Evolutionary conservation across 352 stramenopile genomes (phyloP), one percentile per base, ranked within the genome.

Genomic region (Saprolegnia parasitica): DNA sequence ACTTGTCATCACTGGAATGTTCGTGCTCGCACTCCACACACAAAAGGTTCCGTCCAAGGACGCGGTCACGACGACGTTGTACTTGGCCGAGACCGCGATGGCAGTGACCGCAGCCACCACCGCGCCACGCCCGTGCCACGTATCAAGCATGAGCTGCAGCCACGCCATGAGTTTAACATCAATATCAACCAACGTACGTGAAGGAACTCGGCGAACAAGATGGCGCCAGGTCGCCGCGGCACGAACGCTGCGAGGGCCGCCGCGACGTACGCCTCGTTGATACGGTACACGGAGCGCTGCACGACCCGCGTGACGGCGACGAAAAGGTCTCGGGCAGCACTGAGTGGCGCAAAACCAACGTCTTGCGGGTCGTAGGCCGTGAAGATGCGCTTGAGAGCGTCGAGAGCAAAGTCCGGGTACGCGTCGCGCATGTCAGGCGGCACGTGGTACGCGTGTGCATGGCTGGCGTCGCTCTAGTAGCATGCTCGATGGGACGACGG

Each of bases 381-480:
- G 29, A 70, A 70, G 63, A 70, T 62, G 49, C 63, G 63, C 37
- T 63, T 60, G 54, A 70, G 63, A 21, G 23, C 26, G 37, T 70
- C 63, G 3, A 70, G 18, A 21, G 63, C 63, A 39, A 61, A 62
- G 63, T 58, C 50, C 21, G 63, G 42, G 42, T 62, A 70, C 29
- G 15, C 5, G 8, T 15, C 39, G 54, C 29, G 32, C 9, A 24
- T 49, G n/a, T 35, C 29, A 4, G 26, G 63, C 1, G 63, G 63
- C n/a, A 70, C 63, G 35, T 49, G 55, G 63, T 70, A 70, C 3
- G 54, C 32, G 39, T 70, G 63, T 13, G 15, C 37, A 24, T 21
- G 20, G n/a, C 16, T 18, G 54, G 35, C 35, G 4, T 26, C 13
- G 35, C 5, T 35, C 29, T 35, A 35, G 29, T 5, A 35, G 2